phyloP scores from a whole-genome alignment of 1,284 basidiomycete genomes.

The Pterulicium gracile region DNA sequence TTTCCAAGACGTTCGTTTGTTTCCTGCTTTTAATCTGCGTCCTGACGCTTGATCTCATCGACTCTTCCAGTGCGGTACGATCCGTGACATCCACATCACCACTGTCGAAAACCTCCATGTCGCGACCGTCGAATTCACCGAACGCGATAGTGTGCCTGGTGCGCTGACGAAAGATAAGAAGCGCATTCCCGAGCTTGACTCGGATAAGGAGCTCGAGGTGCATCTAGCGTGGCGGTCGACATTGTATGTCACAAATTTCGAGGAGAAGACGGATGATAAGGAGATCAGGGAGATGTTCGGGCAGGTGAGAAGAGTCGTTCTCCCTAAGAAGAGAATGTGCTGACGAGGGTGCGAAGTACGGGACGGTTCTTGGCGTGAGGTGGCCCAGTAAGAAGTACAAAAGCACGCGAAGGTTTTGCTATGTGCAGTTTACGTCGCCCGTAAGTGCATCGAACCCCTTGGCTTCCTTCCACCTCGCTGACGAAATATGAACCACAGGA shows the following conservation, averaged over 20 bases:
- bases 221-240: constrained; percentile 92
- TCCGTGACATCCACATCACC: constrained; percentile 74
- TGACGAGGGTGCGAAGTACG: constrained; percentile 47
- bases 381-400: constrained; percentile 99
- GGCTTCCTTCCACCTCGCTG: constrained; percentile 1
- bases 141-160: constrained; percentile 46
- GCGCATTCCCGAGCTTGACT: constrained; percentile 51
- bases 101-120: constrained; percentile 45
- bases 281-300: constrained; percentile 70
- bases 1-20: constrained; percentile 81
- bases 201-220: constrained; percentile 64
- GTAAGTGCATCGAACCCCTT: constrained; percentile 31
- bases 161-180: constrained; percentile 94
- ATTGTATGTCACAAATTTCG: constrained; percentile 94
- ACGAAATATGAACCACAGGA: constrained; percentile 26
- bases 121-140: constrained; percentile 69
- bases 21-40: constrained; percentile 2
- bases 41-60: constrained; percentile 6
- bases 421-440: constrained; percentile 82
- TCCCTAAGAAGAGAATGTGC: constrained; percentile 3
- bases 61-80: constrained; percentile 60
- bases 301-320: constrained; percentile 41
- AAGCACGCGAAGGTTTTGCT: constrained; percentile 84
- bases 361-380: constrained; percentile 85
- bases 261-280: constrained; percentile 74